Percentiles rank a stretch among this genome's conserved stretches.
phyloP scores from a whole-genome alignment of 148 eudicot genomes.

The Bassia scoparia region DNA sequence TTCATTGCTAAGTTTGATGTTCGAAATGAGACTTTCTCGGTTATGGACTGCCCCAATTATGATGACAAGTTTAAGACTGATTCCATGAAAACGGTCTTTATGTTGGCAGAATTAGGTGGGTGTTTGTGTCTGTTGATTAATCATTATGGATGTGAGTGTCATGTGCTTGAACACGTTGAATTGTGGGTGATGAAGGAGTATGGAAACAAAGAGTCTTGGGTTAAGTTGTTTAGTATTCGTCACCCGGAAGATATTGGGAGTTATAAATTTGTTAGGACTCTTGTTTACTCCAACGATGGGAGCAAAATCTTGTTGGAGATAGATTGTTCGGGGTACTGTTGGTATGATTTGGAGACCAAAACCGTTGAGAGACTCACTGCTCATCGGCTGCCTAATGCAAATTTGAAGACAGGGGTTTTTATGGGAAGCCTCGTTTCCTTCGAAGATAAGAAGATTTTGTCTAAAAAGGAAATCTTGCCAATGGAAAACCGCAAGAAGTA shows the following conservation, averaged over 20 bases:
- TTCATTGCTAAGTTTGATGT: slow-evolving; percentile 6
- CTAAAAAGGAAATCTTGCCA: not conserved
- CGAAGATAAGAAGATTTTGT: not conserved
- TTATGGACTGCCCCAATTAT: not conserved
- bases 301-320: not conserved
- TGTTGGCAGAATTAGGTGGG: not conserved
- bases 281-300: slow-evolving; percentile 15
- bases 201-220: slow-evolving; percentile 19
- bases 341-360: slow-evolving; percentile 20
- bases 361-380: not conserved
- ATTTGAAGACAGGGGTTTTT: not conserved
- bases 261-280: not conserved
- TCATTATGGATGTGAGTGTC: no score
- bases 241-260: not conserved
- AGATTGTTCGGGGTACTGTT: slow-evolving; percentile 6
- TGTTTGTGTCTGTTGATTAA: slow-evolving; percentile 4
- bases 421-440: slow-evolving; percentile 20
- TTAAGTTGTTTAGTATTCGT: slow-evolving; percentile 9
- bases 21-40: not conserved
- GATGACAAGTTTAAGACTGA: no score
- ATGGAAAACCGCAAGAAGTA: slow-evolving; percentile 6
- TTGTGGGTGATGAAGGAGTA: slow-evolving; percentile 24
- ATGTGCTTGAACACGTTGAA: slow-evolving; percentile 7
- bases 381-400: not conserved
- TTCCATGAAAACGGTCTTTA: not conserved